Base-by-base conservation (phyloP, 2,329 filamentous ascomycete genomes). In the Colletotrichum sp. region DNA sequence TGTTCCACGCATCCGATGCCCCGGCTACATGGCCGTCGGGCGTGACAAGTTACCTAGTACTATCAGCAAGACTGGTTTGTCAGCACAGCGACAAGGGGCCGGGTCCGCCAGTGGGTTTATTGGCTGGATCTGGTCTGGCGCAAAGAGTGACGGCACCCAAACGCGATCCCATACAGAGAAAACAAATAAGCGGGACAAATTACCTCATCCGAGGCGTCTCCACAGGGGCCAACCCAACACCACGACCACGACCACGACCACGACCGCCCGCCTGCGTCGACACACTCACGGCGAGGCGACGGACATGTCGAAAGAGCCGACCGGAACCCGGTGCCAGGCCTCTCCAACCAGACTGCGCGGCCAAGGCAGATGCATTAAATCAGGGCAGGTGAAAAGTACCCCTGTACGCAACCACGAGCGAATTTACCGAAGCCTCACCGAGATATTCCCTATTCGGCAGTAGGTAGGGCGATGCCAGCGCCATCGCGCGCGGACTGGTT, bases 21-120 rank as follows among this genome's bases (percentile, higher is more conserved):
- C 34, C 55, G 36, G 60, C 24, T 8, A 26, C 26, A 44, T 59
- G 55, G 26, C 24, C 55, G 24, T 59, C 55, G 55, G 55, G 26
- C 24, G 26, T 28, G 21, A 18, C 21, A 24, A 28, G 55, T 28
- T 13, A 57, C 34, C 34, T 36, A 36, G 34, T 36, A 36, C 16
- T 32, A 49, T 59, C 68, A 71, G 60, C 67, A 59, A 71, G 28
- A n/a, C 63, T 59, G 55, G 69, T 75, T 73, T 73, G 75, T 77
- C 75, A 77, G 75, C 75, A 60, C 8, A 24, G 13, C 21, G 2
- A 26, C 30, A 36, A 66, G 65, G 64, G 24, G 18, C 60, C 13
- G n/a, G 30, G 64, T 24, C 52, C 32, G 24, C 57, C 12, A 55
- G 36, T 63, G 36, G 68, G 32, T 52, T 26, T 39, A 57, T 34